Evolutionary conservation across 305 asterid species (phyloP), one percentile per base, ranked within the genome.

Genomic region (Fraxinus latifolia): DNA sequence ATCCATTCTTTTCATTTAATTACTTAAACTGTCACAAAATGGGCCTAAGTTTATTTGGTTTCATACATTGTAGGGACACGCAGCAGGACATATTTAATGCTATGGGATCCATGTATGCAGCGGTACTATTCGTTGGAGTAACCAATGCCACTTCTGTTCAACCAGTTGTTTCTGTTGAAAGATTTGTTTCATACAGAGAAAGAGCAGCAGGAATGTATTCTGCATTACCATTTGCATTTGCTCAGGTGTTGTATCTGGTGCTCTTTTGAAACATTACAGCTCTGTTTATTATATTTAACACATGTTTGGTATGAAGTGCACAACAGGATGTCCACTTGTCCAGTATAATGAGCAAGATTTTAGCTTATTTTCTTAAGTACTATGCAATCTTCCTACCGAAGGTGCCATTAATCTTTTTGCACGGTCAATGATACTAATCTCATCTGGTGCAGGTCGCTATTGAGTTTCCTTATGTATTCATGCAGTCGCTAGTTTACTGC

Each of bases 141-240:
- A 93, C 97, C 73, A 95, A 95, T 82, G 92, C 87, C 86, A 88
- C 97, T 78, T 93, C 97, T 31, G 99, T 93, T 81, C 99, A 95
- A 85, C 98, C 99, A 8, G 97, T 95, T 83, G 94, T 95, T 80
- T 92, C 98, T 25, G 97, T 95, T 73, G 99, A 95, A 93, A 89
- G 99, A 93, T 91, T 89, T 76, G 99, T 95, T 81, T 95, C 97
- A 12, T 95, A 95, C 78, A 86, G 98, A 87, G 99, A 95, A 80
- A 91, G 98, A 77, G 99, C 97, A 65, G 99, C 98, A 0, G 98
- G 99, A 85, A 95, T 92, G 91, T 95, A 95, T 87, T 95, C 99
- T 34, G 97, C 99, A 74, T 80, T 93, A 80, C 95, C 98, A 6
- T 94, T 92, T 82, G 99, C 98, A 79, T 93, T 94, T 79, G 97